Evolutionary conservation across 148 eudicot species (phyloP).

Genomic region (Fagopyrum esculentum): DNA sequence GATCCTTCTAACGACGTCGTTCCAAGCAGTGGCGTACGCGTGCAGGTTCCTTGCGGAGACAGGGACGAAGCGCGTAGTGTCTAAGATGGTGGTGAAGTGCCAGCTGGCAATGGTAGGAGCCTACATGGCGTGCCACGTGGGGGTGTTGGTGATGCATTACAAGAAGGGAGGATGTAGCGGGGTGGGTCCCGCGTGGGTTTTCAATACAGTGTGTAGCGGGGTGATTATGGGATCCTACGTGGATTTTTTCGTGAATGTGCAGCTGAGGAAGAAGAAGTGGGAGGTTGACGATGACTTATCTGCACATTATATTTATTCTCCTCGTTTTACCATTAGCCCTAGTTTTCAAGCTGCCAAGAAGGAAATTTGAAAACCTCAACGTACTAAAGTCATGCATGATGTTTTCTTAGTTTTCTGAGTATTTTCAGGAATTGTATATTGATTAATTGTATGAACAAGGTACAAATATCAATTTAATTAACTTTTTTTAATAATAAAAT

Average conservation of each 20-base stretch:
- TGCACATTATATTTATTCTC: not conserved
- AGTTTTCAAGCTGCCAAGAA: slow-evolving; percentile 13
- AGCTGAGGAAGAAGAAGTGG: slow-evolving; percentile 11
- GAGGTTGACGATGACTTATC: not conserved
- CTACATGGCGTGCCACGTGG: slow-evolving; percentile 33
- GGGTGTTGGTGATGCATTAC: slow-evolving; percentile 34
- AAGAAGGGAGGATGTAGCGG: slow-evolving; percentile 52
- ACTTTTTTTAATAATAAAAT: not conserved
- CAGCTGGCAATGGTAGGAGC: slow-evolving; percentile 33
- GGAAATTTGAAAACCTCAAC: not conserved
- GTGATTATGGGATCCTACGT: slow-evolving; percentile 23
- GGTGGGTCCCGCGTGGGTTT: slow-evolving; percentile 38
- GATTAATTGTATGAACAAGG: not conserved
- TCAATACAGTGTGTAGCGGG: slow-evolving; percentile 30
- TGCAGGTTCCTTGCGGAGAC: slow-evolving; percentile 27
- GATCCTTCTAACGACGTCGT: slow-evolving; percentile 24
- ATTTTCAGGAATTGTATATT: not conserved
- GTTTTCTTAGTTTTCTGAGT: not conserved
- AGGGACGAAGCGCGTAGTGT: slow-evolving; percentile 21
- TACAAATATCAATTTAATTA: no score
- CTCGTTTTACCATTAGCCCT: slow-evolving; percentile 4
- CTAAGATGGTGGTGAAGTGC: slow-evolving; percentile 28
- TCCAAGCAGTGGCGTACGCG: slow-evolving; percentile 31
- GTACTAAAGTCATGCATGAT: not conserved
- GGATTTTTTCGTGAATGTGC: slow-evolving; percentile 16